These are phyloP conservation scores for Zopfia rhizophila DNA, from an alignment of 2,329 filamentous ascomycete species.

Conservation along the genomic window DNA sequence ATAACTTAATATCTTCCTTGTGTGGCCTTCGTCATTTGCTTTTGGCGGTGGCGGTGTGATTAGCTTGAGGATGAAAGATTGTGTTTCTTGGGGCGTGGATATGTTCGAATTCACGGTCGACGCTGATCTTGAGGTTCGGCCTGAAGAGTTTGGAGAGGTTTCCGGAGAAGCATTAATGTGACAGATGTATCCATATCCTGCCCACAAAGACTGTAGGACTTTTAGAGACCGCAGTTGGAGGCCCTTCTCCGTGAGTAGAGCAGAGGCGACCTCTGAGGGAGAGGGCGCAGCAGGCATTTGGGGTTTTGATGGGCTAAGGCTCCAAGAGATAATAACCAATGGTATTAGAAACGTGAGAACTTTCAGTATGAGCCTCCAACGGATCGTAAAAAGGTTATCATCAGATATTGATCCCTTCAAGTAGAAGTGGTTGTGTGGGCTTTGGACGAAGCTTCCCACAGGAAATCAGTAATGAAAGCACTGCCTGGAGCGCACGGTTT, in stretches of 20 bases:
- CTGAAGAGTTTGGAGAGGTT: slow-evolving; percentile 14
- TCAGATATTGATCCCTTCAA: too few species aligned
- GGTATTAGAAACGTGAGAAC: too few species aligned
- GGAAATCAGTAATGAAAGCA: too few species aligned
- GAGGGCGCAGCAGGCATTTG: slow-evolving; percentile 54
- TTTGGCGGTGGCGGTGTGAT: slow-evolving; percentile 62
- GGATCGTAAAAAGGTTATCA: too few species aligned
- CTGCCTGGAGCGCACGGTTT: too few species aligned
- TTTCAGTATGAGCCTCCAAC: too few species aligned
- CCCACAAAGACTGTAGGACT: slow-evolving; percentile 58
- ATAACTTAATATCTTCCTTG: slow-evolving; percentile 74
- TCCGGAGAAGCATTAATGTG: slow-evolving; percentile 57
- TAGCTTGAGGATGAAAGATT: slow-evolving; percentile 67
- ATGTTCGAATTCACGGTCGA: slow-evolving; percentile 21
- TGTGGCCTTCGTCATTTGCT: slow-evolving; percentile 67
- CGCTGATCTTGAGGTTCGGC: slow-evolving; percentile 23
- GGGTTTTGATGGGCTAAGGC: too few species aligned
- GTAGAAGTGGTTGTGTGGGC: too few species aligned
- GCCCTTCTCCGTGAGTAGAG: slow-evolving; percentile 37
- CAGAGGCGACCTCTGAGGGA: slow-evolving; percentile 33
- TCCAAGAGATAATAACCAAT: too few species aligned
- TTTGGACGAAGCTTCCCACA: too few species aligned
- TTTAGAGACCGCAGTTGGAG: slow-evolving; percentile 36
- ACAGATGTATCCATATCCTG: slow-evolving; percentile 66
- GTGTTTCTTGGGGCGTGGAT: slow-evolving; percentile 27